Evolutionary conservation across 345 rosid species (phyloP), one percentile per base, ranked within the genome.

Genomic region (Eutrema heterophyllum): DNA sequence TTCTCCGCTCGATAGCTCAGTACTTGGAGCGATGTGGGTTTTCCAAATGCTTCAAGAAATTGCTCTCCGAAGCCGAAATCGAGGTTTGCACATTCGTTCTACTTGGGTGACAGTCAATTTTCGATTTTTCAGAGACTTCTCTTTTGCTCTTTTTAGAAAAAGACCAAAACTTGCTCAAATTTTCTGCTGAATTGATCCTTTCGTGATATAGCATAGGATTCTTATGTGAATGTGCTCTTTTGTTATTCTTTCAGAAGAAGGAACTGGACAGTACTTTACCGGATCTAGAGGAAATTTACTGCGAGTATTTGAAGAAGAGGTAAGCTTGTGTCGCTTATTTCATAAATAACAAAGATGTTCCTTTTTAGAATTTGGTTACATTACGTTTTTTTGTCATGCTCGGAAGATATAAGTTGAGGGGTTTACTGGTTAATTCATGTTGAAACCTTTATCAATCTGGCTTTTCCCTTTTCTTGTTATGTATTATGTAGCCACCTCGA

Each of bases 21-120:
- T 90, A 78, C 73, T 81, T 92, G 52, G 77, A 83, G 9, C 81
- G 82, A 61, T 78, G 44, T 61, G 89, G 91, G 48, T 86, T 91
- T 72, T 77, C 87, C 57, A 87, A 86, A 71, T 81, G 96, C 46
- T 81, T 89, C 59, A 89, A 89, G 82, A 91, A 89, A 80, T 72
- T 93, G 50, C 84, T 75, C 6, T 79, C 86, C 9, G 92, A 88
- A 82, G 86, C 96, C 16, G 70, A 80, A 64, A 33, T 88, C 73
- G 79, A 84, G 96, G 97, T 86, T 16, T 52, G 56, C 27, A 2
- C 40, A 32, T 26, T 60, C 8, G 35, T 62, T 38, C 7, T 35
- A 11, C 3, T 44, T 13, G 10, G 21, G 11, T 10, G 7, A 40
- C 9, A 15, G 24, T 21, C 14, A 12, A 13, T 11, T 60, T 71